Percentiles rank a stretch among this genome's conserved stretches.
These are phyloP conservation scores for Glebionis coronaria DNA, from an alignment of 129 eudicot genomes.

Conservation along the genomic window DNA sequence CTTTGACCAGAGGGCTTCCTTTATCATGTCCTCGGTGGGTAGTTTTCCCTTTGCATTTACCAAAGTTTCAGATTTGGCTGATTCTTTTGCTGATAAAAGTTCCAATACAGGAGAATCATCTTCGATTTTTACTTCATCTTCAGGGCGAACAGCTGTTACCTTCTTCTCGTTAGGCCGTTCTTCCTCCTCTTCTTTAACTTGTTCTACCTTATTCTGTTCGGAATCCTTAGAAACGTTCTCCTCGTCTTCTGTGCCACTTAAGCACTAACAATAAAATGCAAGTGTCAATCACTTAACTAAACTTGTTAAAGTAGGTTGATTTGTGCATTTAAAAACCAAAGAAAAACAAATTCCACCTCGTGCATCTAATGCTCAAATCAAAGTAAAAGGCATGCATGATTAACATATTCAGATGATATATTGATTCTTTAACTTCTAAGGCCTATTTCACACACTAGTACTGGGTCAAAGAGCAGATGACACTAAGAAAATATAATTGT, in stretches of 20 bases:
- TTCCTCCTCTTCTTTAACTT: slow-evolving; percentile 31
- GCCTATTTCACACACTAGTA: no score
- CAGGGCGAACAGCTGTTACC: slow-evolving; percentile 15
- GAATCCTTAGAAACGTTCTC: slow-evolving; percentile 35
- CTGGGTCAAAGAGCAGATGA: no score
- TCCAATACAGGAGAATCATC: slow-evolving; percentile 90
- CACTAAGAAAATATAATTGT: no score
- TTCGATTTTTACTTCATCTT: slow-evolving; percentile 49
- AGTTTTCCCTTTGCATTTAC: slow-evolving; percentile 27
- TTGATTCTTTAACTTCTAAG: no score
- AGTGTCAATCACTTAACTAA: slow-evolving; percentile 9
- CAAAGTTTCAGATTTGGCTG: slow-evolving; percentile 43
- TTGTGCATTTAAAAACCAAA: no score
- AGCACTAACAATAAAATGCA: slow-evolving; percentile 35
- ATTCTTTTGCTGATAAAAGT: slow-evolving; percentile 41
- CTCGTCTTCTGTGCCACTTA: slow-evolving; percentile 40
- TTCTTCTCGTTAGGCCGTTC: slow-evolving; percentile 30
- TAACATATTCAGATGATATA: background rate
- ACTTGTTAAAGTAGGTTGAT: background rate
- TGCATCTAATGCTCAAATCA: background rate
- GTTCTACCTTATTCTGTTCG: slow-evolving; percentile 32
- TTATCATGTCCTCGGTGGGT: slow-evolving; percentile 50
- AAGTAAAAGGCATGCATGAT: slow-evolving; percentile 7
- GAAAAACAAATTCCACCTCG: no score
- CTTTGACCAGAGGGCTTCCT: slow-evolving; percentile 62